Evolutionary conservation across 2,329 filamentous ascomycete genomes (phyloP), one percentile per base, ranked within the genome.

Genomic region (Cadophora malorum): DNA sequence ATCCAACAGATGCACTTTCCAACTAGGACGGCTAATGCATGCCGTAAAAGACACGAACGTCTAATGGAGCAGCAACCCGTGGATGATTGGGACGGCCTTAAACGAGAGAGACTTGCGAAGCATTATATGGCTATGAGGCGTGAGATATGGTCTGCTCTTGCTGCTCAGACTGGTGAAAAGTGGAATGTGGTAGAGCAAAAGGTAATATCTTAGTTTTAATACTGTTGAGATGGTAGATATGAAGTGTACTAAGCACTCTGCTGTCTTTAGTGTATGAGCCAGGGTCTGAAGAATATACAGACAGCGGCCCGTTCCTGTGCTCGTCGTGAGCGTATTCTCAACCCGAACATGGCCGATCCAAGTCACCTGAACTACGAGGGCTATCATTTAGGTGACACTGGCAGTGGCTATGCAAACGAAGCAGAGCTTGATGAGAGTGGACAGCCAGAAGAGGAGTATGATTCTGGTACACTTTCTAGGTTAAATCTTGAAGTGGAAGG

Each of bases 221-320:
- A n/a, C n/a, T n/a, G n/a, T n/a, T n/a, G n/a, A n/a, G n/a, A n/a
- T n/a, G n/a, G n/a, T n/a, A n/a, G n/a, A n/a, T n/a, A n/a, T n/a
- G n/a, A n/a, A n/a, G n/a, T n/a, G n/a, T n/a, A n/a, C n/a, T n/a
- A n/a, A n/a, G n/a, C n/a, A n/a, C n/a, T n/a, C n/a, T n/a, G n/a
- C n/a, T n/a, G n/a, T n/a, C n/a, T n/a, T n/a, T n/a, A 95, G 92
- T 93, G 91, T 80, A 92, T 96, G 89, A 89, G 91, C 78, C 91
- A 91, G 76, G 92, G 93, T 45, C 83, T 95, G 74, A 95, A 94
- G 81, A 94, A 92, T 79, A 85, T 96, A 67, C 89, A 91, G 77
- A 88, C 89, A 74, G 87, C 88, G 63, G 85, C 89, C 71, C 87
- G 91, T 70, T 86, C 89, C 66, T 88, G 86, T 67, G 84, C 86